Conservation (phyloP, 345 rosid genomes). For the Erysimum cheiranthoides region DNA sequence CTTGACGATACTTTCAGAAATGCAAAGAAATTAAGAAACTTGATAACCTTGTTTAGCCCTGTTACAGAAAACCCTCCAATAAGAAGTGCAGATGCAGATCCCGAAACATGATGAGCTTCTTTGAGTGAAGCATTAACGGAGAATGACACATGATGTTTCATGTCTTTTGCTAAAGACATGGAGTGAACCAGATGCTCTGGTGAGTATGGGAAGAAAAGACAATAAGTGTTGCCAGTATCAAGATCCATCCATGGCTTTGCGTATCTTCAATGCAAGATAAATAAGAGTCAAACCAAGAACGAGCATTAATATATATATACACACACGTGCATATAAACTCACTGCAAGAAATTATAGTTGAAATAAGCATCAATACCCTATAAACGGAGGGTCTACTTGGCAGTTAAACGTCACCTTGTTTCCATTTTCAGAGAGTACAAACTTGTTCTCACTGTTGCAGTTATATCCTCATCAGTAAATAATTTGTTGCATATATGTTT, state of each 20-base stretch:
- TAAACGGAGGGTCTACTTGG: slow-evolving; percentile 72
- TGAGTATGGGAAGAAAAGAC: slow-evolving; percentile 88
- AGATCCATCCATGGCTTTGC: slow-evolving; percentile 78
- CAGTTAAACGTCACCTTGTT: slow-evolving; percentile 62
- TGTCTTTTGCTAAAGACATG: slow-evolving; percentile 56
- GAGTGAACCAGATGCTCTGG: slow-evolving; percentile 86
- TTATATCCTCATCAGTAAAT: slow-evolving; percentile 23
- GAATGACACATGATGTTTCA: slow-evolving; percentile 64
- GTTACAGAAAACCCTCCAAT: slow-evolving; percentile 84
- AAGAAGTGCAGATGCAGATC: slow-evolving; percentile 84
- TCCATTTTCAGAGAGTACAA: slow-evolving; percentile 46
- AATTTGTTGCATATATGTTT: slow-evolving; percentile 9
- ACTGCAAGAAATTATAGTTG: neutral
- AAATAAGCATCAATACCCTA: slow-evolving; percentile 65
- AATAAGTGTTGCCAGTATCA: slow-evolving; percentile 58
- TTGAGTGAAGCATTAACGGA: slow-evolving; percentile 62
- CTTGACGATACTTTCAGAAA: slow-evolving; percentile 16
- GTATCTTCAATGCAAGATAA: slow-evolving; percentile 60
- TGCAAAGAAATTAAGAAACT: slow-evolving; percentile 1
- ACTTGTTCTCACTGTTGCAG: slow-evolving; percentile 53
- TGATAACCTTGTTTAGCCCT: slow-evolving; percentile 70
- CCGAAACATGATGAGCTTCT: slow-evolving; percentile 64
- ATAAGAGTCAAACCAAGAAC: neutral
- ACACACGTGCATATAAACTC: neutral
- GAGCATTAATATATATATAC: neutral